These are phyloP conservation scores for Pythium volutum DNA, from an alignment of 352 stramenopile genomes.

Conservation along the genomic window DNA sequence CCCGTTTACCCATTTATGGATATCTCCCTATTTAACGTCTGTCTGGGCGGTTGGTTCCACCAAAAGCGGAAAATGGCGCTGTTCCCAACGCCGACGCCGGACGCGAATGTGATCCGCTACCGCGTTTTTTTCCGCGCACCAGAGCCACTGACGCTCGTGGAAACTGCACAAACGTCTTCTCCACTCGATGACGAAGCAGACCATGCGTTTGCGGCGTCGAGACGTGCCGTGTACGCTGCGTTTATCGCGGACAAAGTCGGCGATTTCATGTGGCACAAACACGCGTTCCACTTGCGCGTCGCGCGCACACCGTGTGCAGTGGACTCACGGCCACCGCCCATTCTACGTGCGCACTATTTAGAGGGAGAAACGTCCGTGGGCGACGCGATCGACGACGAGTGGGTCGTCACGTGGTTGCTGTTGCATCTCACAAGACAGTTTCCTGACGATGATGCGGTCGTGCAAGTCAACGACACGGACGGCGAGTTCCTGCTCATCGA, in stretches of 20 bases:
- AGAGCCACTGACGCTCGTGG: neutral
- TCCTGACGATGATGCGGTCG: conserved; percentile 22
- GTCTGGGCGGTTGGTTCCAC: neutral
- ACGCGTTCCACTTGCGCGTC: conserved; percentile 16
- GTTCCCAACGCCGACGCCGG: conserved; percentile 22
- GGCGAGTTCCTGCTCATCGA: conserved; percentile 52
- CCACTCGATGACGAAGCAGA: neutral
- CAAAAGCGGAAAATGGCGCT: conserved; percentile 5
- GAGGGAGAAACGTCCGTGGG: conserved; percentile 26
- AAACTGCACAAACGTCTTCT: neutral
- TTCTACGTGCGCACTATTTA: conserved; percentile 12
- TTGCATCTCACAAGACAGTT: conserved; percentile 25
- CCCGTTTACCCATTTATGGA: conserved; percentile 4
- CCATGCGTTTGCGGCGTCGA: conserved; percentile 1
- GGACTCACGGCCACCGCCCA: no score
- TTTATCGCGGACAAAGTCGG: conserved; percentile 8
- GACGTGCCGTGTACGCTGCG: conserved; percentile 15
- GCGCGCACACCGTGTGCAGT: neutral
- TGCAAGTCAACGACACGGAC: conserved; percentile 37
- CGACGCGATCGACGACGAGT: conserved; percentile 45
- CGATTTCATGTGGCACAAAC: conserved; percentile 31
- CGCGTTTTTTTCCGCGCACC: conserved; percentile 22
- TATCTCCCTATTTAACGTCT: neutral
- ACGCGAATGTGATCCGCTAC: conserved; percentile 27
- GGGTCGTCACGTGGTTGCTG: conserved; percentile 37